These are phyloP conservation scores for Blattamonas nauphoetae DNA, from an alignment of 78 protist genomes.

Conservation along the genomic window DNA sequence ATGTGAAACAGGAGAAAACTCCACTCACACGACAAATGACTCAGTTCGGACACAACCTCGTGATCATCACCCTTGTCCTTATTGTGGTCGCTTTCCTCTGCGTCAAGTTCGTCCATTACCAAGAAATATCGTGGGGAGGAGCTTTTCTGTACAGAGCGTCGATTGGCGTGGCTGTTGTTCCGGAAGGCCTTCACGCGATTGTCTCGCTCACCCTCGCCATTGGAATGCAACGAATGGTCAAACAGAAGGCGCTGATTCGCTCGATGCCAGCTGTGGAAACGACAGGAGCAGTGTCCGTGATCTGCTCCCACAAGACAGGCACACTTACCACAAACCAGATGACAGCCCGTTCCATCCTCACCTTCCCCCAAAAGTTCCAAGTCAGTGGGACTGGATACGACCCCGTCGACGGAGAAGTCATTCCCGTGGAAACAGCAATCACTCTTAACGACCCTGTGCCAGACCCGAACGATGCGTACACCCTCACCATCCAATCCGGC, in stretches of 20 bases:
- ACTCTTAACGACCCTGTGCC: no score
- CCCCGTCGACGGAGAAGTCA: no score
- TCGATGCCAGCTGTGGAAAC: constrained; percentile 81
- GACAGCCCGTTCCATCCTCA: constrained; percentile 25
- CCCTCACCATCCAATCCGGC: no score
- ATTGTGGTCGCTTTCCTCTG: background rate
- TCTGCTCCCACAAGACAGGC: constrained; percentile 93
- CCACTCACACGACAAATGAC: constrained; percentile 17
- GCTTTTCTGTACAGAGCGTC: background rate
- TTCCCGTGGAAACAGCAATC: no score
- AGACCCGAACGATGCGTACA: no score
- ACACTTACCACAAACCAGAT: constrained; percentile 85
- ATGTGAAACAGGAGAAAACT: background rate
- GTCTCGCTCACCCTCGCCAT: constrained; percentile 75
- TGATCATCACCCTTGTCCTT: background rate
- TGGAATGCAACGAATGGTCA: constrained; percentile 63
- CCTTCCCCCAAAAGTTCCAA: background rate
- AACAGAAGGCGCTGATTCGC: constrained; percentile 64
- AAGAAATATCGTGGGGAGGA: background rate
- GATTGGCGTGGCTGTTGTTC: background rate
- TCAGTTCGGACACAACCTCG: background rate
- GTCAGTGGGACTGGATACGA: background rate
- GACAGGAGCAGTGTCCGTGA: constrained; percentile 69
- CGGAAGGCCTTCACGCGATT: constrained; percentile 85
- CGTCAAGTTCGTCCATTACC: background rate